Evolutionary conservation across 768 basidiomycete genomes (phyloP).

Genomic region (Stropharia rugosoannulata): DNA sequence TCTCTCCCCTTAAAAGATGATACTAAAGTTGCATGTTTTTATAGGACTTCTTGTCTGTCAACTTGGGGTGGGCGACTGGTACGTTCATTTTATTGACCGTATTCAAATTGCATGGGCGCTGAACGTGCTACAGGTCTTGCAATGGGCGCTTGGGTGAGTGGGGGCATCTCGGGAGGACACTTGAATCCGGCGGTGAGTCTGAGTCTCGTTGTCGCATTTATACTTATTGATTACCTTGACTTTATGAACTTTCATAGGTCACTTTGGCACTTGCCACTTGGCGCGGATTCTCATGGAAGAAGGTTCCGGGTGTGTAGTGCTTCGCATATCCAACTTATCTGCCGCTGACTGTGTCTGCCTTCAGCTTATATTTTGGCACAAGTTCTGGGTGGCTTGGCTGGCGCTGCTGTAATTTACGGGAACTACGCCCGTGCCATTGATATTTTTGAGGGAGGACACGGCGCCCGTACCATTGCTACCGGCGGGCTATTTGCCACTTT

Average conservation of each 20-base stretch:
- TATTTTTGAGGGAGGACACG: conserved; percentile 54
- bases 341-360: not conserved
- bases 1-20: not conserved
- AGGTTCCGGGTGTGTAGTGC: conserved; percentile 53
- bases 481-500: conserved; percentile 61
- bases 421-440: conserved; percentile 70
- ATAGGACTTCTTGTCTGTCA: conserved; percentile 50
- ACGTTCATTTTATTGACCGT: no score
- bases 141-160: conserved; percentile 66
- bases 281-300: conserved; percentile 76
- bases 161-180: conserved; percentile 72
- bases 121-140: conserved; percentile 29
- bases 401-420: conserved; percentile 57
- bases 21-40: not conserved
- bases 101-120: not conserved
- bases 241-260: conserved; percentile 35
- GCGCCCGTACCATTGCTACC: conserved; percentile 52
- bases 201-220: not conserved
- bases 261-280: conserved; percentile 70
- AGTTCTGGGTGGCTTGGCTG: conserved; percentile 59
- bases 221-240: not conserved
- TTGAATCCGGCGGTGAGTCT: conserved; percentile 64
- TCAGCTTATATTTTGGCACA: conserved; percentile 43
- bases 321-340: not conserved
- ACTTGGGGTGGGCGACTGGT: conserved; percentile 59